Evolutionary conservation across 2,329 filamentous ascomycete species (phyloP).

Genomic region (Amauroascus verrucosus): DNA sequence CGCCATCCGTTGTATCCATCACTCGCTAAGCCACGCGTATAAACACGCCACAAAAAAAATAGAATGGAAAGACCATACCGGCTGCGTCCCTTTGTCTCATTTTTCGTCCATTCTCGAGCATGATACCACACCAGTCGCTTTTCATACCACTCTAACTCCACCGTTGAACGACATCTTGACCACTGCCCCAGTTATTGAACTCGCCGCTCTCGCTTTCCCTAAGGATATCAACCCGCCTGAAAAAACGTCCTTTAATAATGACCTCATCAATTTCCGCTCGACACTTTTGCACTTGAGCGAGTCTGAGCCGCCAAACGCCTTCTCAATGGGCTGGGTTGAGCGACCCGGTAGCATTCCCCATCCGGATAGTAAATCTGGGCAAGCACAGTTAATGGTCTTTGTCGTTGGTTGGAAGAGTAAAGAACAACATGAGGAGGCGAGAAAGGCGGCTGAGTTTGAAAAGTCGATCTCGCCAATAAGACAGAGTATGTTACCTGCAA

Average conservation of each 20-base stretch:
- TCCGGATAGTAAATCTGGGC: slow-evolving; percentile 31
- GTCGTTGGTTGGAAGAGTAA: slow-evolving; percentile 45
- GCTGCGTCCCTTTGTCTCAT: slow-evolving; percentile 5
- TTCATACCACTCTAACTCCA: slow-evolving; percentile 25
- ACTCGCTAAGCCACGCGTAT: neutral
- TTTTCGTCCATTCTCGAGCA: slow-evolving; percentile 2
- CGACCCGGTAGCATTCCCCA: slow-evolving; percentile 25
- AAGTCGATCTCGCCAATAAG: slow-evolving; percentile 35
- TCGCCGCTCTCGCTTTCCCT: slow-evolving; percentile 38
- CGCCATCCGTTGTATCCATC: no score
- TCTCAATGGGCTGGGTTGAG: slow-evolving; percentile 31
- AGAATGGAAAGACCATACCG: slow-evolving; percentile 15
- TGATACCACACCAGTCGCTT: slow-evolving; percentile 13
- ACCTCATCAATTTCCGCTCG: slow-evolving; percentile 32
- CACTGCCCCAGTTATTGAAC: slow-evolving; percentile 41
- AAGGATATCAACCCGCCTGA: slow-evolving; percentile 24
- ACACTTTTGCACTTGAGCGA: slow-evolving; percentile 24
- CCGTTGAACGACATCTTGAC: slow-evolving; percentile 15
- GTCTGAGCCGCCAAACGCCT: slow-evolving; percentile 20
- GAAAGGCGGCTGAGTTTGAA: slow-evolving; percentile 38
- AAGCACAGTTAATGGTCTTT: slow-evolving; percentile 36
- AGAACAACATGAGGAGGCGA: slow-evolving; percentile 40
- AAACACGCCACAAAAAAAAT: neutral
- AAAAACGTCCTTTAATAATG: slow-evolving; percentile 23
- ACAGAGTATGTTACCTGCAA: slow-evolving; percentile 29